Evolutionary conservation across 176 grass and related monocot genomes (phyloP), one percentile per base, ranked within the genome.

Genomic region (Carex littledalei): DNA sequence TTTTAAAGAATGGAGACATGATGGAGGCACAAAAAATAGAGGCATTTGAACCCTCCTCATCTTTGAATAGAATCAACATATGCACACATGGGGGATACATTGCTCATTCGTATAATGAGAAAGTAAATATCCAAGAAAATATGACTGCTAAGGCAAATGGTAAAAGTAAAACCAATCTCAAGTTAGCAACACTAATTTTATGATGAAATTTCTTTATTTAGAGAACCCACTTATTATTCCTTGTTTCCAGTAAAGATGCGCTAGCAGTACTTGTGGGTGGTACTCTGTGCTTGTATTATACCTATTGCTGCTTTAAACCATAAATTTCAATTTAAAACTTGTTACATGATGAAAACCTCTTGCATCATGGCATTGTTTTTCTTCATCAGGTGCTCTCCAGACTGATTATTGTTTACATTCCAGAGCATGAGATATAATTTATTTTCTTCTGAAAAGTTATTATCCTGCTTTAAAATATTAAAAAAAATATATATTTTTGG

Each of bases 341-440:
- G 17, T 17, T 58, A 69, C 6, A 20, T n/a, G 35, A 71, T 20
- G 12, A 20, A 41, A 54, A 53, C 3, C 8, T 84, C 54, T 63
- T 77, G 75, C 67, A 79, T 63, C 41, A 43, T 56, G 22, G n/a
- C 39, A 47, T 86, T 57, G 14, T 68, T 64, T 50, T 76, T 18
- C 52, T 87, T 89, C 34, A 35, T 35, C 88, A 95, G 96, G 91
- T 94, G 66, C 87, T 99, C 59, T 95, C 91, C 56, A 95, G 83
- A 84, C 63, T 95, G 61, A 91, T 94, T 72, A 92, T 94, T 70
- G 92, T 99, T 34, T 94, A 99, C 80, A 99, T 99, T 89, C 96
- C 93, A 16, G 91, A 94, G 67, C 85, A 64, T 55, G 96, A 99
- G 91, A 93, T 95, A 92, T 29, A 15, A 79, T 62, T 81, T 86